Base-by-base conservation (phyloP, 2,329 filamentous ascomycete genomes). In the Alternaria arborescens region DNA sequence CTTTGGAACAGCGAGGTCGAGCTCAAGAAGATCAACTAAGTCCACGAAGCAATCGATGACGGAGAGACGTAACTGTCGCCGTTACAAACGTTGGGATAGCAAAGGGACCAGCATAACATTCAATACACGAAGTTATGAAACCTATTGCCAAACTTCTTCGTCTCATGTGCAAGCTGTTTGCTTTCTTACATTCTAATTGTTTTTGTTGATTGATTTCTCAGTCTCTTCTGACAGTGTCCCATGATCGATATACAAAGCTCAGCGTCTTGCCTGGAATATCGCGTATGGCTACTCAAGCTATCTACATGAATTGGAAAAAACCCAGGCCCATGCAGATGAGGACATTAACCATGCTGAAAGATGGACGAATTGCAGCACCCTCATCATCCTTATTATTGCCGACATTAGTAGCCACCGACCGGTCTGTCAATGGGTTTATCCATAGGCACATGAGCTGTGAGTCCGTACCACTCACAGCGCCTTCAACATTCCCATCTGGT, bases 21-120 rank as follows among this genome's bases (percentile, higher is more conserved):
- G 70, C 71, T 75, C 36, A 72, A 73, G 70, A 74, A 73, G 69
- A 75, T 75, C 61, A 74, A 75, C 68, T 75, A 72, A 42, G 24
- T 38, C 32, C 34, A 50, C 38, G 40, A 32, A 43, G 12, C 22
- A 18, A 34, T 8, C 24, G 7, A 42, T 18, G 18, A 32, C 26
- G 51, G 18, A 42, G 14, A 7, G 26, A 43, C 24, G 28, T 28
- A 12, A 43, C 34, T 14, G 40, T 53, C 38, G 14, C 24, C 14
- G n/a, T 52, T 20, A 18, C 11, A 22, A 24, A 50, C 32, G n/a
- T 5, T 20, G 5, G 22, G 24, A 26, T 26, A 50, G 46, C 22
- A 20, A 36, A 36, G 22, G 46, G 46, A 50, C 46, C 11, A 50
- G 16, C 32, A 38, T 50, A n/a, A 50, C 20, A 36, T 26, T 36